Evolutionary conservation across 108 stramenopile genomes (phyloP).

Genomic region (Cyclotella cryptica): DNA sequence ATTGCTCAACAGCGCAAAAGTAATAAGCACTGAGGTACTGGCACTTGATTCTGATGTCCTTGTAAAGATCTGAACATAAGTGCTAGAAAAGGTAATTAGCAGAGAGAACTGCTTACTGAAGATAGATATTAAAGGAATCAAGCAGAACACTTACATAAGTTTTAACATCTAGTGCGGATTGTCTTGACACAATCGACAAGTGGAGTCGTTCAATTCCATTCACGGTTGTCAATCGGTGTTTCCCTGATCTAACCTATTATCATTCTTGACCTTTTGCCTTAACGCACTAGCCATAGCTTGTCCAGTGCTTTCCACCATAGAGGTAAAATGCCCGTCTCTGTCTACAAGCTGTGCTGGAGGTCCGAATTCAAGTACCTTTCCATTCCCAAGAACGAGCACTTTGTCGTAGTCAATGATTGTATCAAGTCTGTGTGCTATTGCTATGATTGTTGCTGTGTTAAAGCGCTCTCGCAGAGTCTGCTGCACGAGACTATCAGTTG

Average conservation of each 20-base stretch:
- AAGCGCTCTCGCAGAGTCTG: constrained; percentile 73
- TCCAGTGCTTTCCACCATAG: constrained; percentile 13
- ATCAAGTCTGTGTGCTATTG: constrained; percentile 95
- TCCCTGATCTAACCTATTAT: background rate
- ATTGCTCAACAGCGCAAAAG: too few relatives aligned
- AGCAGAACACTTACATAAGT: constrained; percentile 21
- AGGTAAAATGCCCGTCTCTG: constrained; percentile 3
- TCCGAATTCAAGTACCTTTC: constrained; percentile 88
- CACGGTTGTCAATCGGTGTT: background rate
- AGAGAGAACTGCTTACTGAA: constrained; percentile 19
- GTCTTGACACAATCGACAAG: background rate
- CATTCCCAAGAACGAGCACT: constrained; percentile 90
- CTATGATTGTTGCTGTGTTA: constrained; percentile 79
- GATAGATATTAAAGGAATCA: constrained; percentile 24
- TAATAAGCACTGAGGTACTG: too few relatives aligned
- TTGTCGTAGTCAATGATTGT: constrained; percentile 91
- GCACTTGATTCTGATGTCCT: too few relatives aligned
- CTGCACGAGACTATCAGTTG: constrained; percentile 87
- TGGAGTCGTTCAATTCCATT: too few relatives aligned
- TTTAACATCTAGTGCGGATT: background rate
- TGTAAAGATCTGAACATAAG: too few relatives aligned
- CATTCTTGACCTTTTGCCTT: background rate
- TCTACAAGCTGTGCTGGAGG: constrained; percentile 71
- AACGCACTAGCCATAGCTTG: background rate
- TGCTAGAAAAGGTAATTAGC: too few relatives aligned